Conservation (phyloP, 257 asterid species). For the Verbena officinalis region DNA sequence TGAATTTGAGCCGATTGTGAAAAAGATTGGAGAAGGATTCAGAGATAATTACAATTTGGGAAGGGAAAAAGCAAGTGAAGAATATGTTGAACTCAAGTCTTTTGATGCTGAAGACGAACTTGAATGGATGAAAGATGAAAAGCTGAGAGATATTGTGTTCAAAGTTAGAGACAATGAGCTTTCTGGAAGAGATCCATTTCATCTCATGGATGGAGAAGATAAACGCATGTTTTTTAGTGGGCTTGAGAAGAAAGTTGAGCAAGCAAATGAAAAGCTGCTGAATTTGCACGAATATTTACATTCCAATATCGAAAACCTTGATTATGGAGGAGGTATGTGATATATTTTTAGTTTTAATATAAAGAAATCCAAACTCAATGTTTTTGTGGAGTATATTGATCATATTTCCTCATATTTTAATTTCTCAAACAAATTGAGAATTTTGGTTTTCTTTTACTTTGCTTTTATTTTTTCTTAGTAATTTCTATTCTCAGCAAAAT, state of each 20-base stretch:
- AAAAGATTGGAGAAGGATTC: conserved; percentile 72
- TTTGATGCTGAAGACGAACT: conserved; percentile 59
- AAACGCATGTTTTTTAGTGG: conserved; percentile 74
- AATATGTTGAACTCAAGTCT: conserved; percentile 49
- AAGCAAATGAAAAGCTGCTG: conserved; percentile 66
- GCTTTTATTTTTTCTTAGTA: too few relatives aligned
- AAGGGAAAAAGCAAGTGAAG: conserved; percentile 63
- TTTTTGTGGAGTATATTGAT: conserved; percentile 10
- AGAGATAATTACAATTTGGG: conserved; percentile 70
- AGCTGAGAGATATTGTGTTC: conserved; percentile 80
- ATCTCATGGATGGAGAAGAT: conserved; percentile 71
- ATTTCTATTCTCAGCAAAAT: too few relatives aligned
- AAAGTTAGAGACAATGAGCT: conserved; percentile 94
- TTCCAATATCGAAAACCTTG: conserved; percentile 91
- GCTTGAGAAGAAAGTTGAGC: conserved; percentile 86
- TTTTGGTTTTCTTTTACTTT: too few relatives aligned
- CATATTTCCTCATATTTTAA: too few relatives aligned
- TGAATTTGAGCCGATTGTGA: conserved; percentile 77
- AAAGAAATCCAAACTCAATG: conserved; percentile 8
- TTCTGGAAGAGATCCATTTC: conserved; percentile 93
- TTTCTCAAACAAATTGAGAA: too few relatives aligned
- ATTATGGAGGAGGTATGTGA: conserved; percentile 88
- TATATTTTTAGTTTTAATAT: conserved; percentile 6
- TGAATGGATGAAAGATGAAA: conserved; percentile 95
- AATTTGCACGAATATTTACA: conserved; percentile 84